Base-by-base conservation (phyloP, 2,329 filamentous ascomycete genomes). In the Cladosporium halotolerans region DNA sequence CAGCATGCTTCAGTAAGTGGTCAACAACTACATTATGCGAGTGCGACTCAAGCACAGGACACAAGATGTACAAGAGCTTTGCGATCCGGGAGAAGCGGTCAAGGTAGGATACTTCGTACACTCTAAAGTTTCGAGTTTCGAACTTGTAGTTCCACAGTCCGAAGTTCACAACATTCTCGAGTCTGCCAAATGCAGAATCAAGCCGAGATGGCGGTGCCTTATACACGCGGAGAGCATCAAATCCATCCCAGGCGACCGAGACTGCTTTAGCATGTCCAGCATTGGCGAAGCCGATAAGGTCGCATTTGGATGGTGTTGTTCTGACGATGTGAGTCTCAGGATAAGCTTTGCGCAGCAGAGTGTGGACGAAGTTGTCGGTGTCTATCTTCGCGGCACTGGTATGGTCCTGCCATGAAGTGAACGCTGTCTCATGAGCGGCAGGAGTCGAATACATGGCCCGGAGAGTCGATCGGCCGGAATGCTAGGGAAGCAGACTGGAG, bases 131-230 rank as follows among this genome's bases (percentile, higher is more conserved):
- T n/a, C 65, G 52, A 31, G 65, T 68, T n/a, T 70, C 62, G 65
- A 69, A 73, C 43, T 66, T 66, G 61, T 72, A 72, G 53, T 71
- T 52, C 61, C 66, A 75, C 52, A 71, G 70, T 41, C 70, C 73
- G 55, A 75, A 73, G 23, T 66, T 49, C 41, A 73, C 60, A 2
- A 51, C 54, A 46, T 73, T 69, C 23, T 59, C 62, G 34, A 74
- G 64, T 36, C 55, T 61, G 34, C 72, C 73, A 11, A 66, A 55
- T 2, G 59, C 57, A 11, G 59, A 56, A 39, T 70, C 67, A 16
- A 74, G 65, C 7, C 73, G 63, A 8, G 66, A 64, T 5, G 61
- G 55, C 1, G 72, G 66, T 7, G 70, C 65, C 1, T 58, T 14
- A 55, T 72, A 75, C 4, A 46, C 23, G 9, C 68, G 66, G 56